Evolutionary conservation across 441 rosid genomes (phyloP).

Genomic region (Heliophila coronopifolia): DNA sequence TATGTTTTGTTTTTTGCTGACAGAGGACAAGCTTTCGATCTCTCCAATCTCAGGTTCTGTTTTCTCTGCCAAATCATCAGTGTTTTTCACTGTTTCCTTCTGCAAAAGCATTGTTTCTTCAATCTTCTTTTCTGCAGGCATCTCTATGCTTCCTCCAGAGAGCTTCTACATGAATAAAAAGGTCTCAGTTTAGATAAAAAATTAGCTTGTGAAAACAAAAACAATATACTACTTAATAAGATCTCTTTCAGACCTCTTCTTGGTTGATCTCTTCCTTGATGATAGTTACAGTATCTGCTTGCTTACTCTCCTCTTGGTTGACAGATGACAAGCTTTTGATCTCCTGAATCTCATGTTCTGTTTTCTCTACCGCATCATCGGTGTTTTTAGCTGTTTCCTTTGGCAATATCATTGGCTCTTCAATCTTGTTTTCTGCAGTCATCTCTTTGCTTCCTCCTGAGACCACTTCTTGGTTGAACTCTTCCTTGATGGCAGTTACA

Average conservation of each 20-base stretch:
- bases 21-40: conserved; percentile 20
- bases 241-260: conserved; percentile 21
- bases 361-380: conserved; percentile 14
- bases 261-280: conserved; percentile 27
- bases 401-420: conserved; percentile 23
- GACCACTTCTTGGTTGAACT: conserved; percentile 23
- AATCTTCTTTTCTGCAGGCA: conserved; percentile 15
- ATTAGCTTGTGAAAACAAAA: not conserved
- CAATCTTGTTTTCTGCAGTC: conserved; percentile 16
- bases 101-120: conserved; percentile 23
- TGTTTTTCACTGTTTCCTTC: conserved; percentile 26
- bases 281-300: not conserved
- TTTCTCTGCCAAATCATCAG: conserved; percentile 10
- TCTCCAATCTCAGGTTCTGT: conserved; percentile 13
- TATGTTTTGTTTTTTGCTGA: conserved; percentile 24
- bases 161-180: too few relatives aligned
- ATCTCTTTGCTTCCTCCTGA: not conserved
- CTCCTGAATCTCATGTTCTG: too few relatives aligned
- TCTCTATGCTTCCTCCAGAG: not conserved
- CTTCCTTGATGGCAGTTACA: conserved; percentile 2
- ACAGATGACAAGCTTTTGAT: too few relatives aligned
- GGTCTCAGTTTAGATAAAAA: not conserved
- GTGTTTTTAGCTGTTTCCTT: conserved; percentile 27
- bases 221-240: not conserved
- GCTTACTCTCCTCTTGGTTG: too few relatives aligned